These are phyloP conservation scores for Linum tenue DNA, from an alignment of 345 rosid genomes.

Conservation along the genomic window DNA sequence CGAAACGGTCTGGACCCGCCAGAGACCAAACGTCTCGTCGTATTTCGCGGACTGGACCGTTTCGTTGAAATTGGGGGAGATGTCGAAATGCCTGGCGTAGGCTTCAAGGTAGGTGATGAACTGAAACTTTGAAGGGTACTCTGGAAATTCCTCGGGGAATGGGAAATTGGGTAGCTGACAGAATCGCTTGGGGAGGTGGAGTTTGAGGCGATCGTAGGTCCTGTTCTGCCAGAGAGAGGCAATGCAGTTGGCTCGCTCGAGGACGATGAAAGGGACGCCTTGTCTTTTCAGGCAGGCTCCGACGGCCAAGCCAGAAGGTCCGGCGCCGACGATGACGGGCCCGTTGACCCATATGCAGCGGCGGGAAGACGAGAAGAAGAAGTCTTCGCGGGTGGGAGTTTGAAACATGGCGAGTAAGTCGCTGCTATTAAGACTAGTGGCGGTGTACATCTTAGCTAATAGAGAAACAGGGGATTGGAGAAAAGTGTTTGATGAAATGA, in stretches of 20 bases:
- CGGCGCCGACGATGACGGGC: conserved; percentile 35
- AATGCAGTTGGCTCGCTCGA: conserved; percentile 38
- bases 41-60: conserved; percentile 31
- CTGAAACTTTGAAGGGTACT: conserved; percentile 32
- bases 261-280: conserved; percentile 39
- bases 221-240: conserved; percentile 45
- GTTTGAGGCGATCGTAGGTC: conserved; percentile 42
- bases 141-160: conserved; percentile 36
- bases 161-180: conserved; percentile 42
- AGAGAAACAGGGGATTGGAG: not conserved
- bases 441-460: not conserved
- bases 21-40: conserved; percentile 27
- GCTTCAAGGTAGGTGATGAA: conserved; percentile 38
- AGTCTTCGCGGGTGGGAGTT: conserved; percentile 2
- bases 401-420: not conserved
- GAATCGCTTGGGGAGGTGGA: conserved; percentile 46
- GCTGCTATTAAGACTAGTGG: not conserved
- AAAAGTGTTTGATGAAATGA: not conserved
- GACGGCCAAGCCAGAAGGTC: conserved; percentile 36
- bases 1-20: conserved; percentile 33
- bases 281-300: conserved; percentile 40
- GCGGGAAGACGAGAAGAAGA: conserved; percentile 16
- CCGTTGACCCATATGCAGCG: conserved; percentile 36
- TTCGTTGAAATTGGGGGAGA: conserved; percentile 34
- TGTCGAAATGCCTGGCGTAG: conserved; percentile 31